Evolutionary conservation across 2,329 filamentous ascomycete species (phyloP).

Genomic region (Apiospora rasikravindrae): DNA sequence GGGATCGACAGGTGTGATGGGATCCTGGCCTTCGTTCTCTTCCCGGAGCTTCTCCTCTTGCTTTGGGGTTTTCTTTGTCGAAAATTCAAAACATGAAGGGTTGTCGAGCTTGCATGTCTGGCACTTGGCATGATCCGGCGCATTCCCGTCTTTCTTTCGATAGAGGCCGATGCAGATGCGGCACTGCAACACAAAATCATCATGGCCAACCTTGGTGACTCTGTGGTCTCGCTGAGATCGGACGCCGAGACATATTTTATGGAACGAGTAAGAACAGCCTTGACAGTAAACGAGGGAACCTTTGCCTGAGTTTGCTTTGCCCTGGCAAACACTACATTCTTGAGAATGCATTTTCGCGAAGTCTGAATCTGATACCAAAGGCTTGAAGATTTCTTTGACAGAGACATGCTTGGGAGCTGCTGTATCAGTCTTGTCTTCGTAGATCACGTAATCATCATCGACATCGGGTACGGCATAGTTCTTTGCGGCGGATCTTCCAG

Average conservation of each 20-base stretch:
- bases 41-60: slow-evolving; percentile 85
- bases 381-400: slow-evolving; percentile 76
- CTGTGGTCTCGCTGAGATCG: slow-evolving; percentile 81
- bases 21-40: slow-evolving; percentile 80
- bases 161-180: slow-evolving; percentile 77
- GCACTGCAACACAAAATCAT: slow-evolving; percentile 88
- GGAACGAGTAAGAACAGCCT: slow-evolving; percentile 84
- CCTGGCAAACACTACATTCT: slow-evolving; percentile 74
- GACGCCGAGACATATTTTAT: slow-evolving; percentile 80
- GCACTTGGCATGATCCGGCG: slow-evolving; percentile 75
- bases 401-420: slow-evolving; percentile 62
- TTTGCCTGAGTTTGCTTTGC: slow-evolving; percentile 58
- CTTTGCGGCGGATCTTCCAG: slow-evolving; percentile 49
- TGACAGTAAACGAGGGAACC: slow-evolving; percentile 85
- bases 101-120: slow-evolving; percentile 71
- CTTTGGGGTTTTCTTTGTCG: slow-evolving; percentile 71
- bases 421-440: slow-evolving; percentile 50
- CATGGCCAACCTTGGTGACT: slow-evolving; percentile 80
- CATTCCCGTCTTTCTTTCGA: slow-evolving; percentile 69
- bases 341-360: slow-evolving; percentile 75
- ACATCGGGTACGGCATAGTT: slow-evolving; percentile 59
- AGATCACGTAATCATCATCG: slow-evolving; percentile 63
- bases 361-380: slow-evolving; percentile 61
- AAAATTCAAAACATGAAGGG: slow-evolving; percentile 75
- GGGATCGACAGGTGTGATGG: slow-evolving; percentile 67